Evolutionary conservation across 164 flowering plant species (phyloP), one percentile per base, ranked within the genome.

Genomic region (Cinnamomum chago): DNA sequence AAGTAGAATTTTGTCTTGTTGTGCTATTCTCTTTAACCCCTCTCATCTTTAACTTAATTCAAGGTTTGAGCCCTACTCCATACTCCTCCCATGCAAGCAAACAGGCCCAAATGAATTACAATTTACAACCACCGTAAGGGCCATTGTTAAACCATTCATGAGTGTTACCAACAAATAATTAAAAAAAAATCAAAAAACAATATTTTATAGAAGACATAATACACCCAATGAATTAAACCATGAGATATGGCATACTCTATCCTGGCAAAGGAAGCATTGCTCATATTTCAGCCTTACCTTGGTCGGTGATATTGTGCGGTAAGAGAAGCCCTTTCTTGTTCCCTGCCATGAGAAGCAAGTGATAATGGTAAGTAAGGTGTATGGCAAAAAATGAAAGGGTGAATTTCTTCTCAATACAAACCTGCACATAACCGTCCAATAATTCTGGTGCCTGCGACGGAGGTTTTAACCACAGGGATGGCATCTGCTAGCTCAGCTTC

Each of bases 391-490:
- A 18, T 20, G 15, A 25, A 66, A 40, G 13, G 4, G 2, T 23
- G 30, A 28, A 14, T 15, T 65, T 9, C 12, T 2, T 62, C 28
- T 40, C 40, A 58, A 50, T 7, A 23, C 88, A 72, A 25, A 93
- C 98, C 98, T 73, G 88, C 94, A 83, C 95, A 89, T 2, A 93
- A 81, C 55, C 97, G 83, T 9, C 99, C 97, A 76, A 95, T 85
- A 30, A 93, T 93, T 77, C 99, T 85, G 65, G 90, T 91, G 65
- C 97, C 97, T 11, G 75, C 89, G 73, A 93, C 88, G 33, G 99
- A 95, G n/a, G 97, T 89, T 77, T 95, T 95, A 47, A 93, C 90
- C 27, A 93, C 94, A 22, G 99, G 99, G 67, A 95, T 95, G 28
- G 79, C 89, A 86, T 85, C 94, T 6, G 94, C 89, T 24, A 95